These are phyloP conservation scores for Quercus tomentella DNA, from an alignment of 331 rosid genomes.

Conservation along the genomic window DNA sequence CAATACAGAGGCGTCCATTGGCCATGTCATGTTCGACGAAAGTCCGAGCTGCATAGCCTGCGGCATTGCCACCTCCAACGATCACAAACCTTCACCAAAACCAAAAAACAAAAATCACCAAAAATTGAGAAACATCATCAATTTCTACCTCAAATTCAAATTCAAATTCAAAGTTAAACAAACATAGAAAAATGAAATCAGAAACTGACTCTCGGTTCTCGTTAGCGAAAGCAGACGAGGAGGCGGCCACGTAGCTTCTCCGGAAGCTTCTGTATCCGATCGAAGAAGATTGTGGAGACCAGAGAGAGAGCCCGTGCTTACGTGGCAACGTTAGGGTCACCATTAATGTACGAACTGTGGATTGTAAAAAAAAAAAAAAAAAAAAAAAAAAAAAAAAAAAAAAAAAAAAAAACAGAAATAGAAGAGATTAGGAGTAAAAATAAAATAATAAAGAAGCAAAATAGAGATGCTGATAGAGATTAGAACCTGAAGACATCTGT, in stretches of 20 bases:
- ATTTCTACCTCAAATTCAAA: not conserved
- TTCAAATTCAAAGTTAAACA: not conserved
- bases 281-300: conserved; percentile 45
- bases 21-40: conserved; percentile 93
- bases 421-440: conserved; percentile 9
- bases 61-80: conserved; percentile 96
- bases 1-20: conserved; percentile 81
- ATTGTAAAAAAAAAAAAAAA: conserved; percentile 1
- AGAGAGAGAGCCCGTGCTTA: conserved; percentile 45
- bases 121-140: not conserved
- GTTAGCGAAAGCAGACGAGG: conserved; percentile 55
- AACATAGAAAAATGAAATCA: not conserved
- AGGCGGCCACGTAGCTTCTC: conserved; percentile 55
- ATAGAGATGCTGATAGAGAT: conserved; percentile 9
- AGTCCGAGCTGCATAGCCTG: conserved; percentile 91
- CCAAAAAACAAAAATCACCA: not conserved
- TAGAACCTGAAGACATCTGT: conserved; percentile 48
- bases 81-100: conserved; percentile 63
- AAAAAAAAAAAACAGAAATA: conserved; percentile 15
- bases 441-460: not conserved
- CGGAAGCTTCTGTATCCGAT: conserved; percentile 36
- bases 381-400: not conserved
- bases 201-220: conserved; percentile 72
- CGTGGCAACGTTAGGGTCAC: conserved; percentile 44
- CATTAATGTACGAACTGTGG: conserved; percentile 54